Evolutionary conservation across 768 basidiomycete genomes (phyloP).

Genomic region (Pluteus cervinus): DNA sequence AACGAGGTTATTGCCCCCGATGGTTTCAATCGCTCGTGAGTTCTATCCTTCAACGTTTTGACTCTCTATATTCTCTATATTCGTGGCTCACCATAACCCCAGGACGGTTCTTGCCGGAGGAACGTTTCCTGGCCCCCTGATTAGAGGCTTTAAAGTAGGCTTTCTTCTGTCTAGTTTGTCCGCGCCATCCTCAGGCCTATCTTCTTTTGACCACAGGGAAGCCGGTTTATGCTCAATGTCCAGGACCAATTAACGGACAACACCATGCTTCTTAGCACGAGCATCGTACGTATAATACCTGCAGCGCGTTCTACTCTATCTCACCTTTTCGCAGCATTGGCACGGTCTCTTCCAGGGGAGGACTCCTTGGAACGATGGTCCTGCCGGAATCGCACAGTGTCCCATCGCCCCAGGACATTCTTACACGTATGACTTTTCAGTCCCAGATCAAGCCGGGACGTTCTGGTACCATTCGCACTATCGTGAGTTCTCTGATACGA

Average conservation of each 20-base stretch:
- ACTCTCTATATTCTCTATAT: neutral
- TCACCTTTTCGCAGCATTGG: constrained; percentile 19
- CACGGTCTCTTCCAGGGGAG: constrained; percentile 16
- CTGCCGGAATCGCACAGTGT: constrained; percentile 26
- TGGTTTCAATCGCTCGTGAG: constrained; percentile 37
- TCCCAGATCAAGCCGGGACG: constrained; percentile 28
- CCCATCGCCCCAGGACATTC: constrained; percentile 24
- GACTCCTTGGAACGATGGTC: constrained; percentile 12
- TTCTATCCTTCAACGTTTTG: constrained; percentile 10
- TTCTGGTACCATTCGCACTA: constrained; percentile 14
- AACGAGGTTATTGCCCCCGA: constrained; percentile 45
- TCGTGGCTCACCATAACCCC: neutral
- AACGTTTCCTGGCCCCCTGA: constrained; percentile 21
- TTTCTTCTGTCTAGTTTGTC: neutral
- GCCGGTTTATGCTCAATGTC: constrained; percentile 17
- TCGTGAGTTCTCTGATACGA: constrained; percentile 16
- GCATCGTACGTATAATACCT: constrained; percentile 13
- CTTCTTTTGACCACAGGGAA: constrained; percentile 11
- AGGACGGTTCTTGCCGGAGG: constrained; percentile 20
- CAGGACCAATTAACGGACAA: constrained; percentile 13
- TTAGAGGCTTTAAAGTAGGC: constrained; percentile 12
- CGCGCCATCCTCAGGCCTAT: neutral
- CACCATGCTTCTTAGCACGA: constrained; percentile 16
- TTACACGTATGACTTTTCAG: constrained; percentile 26
- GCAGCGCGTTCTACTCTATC: constrained; percentile 6